These are phyloP conservation scores for Lotus japonicus DNA, from an alignment of 306 rosid species.

Conservation along the genomic window DNA sequence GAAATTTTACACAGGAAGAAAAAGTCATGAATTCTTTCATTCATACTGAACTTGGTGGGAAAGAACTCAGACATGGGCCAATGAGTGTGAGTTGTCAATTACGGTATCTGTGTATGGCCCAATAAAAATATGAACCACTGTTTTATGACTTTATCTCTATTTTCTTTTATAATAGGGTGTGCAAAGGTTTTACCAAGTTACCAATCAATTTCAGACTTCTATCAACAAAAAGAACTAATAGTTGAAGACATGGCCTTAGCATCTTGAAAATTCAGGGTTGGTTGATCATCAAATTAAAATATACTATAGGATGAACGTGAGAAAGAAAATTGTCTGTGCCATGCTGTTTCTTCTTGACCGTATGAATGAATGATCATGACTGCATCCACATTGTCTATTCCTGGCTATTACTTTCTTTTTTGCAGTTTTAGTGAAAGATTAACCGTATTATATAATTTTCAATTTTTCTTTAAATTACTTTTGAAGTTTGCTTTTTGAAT, in stretches of 20 bases:
- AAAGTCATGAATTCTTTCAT: not conserved
- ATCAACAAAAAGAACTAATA: not conserved
- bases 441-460: not conserved
- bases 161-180: not conserved
- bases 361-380: not conserved
- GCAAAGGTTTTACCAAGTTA: slow-evolving; percentile 3
- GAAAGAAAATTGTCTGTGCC: not conserved
- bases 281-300: not conserved
- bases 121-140: not conserved
- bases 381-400: not conserved
- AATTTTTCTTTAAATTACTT: not conserved
- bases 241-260: not conserved
- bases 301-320: not conserved
- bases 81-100: not conserved
- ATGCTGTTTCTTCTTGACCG: not conserved
- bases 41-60: not conserved
- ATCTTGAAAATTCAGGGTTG: not conserved
- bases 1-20: not conserved
- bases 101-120: not conserved
- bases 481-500: slow-evolving; percentile 13
- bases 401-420: not conserved
- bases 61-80: not conserved
- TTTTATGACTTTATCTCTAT: not conserved
- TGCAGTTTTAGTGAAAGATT: not conserved
- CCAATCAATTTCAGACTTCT: slow-evolving; percentile 4